Percentiles rank a stretch among this genome's conserved stretches.
phyloP scores from a whole-genome alignment of 1,284 basidiomycete genomes.

The Bothia castanella region DNA sequence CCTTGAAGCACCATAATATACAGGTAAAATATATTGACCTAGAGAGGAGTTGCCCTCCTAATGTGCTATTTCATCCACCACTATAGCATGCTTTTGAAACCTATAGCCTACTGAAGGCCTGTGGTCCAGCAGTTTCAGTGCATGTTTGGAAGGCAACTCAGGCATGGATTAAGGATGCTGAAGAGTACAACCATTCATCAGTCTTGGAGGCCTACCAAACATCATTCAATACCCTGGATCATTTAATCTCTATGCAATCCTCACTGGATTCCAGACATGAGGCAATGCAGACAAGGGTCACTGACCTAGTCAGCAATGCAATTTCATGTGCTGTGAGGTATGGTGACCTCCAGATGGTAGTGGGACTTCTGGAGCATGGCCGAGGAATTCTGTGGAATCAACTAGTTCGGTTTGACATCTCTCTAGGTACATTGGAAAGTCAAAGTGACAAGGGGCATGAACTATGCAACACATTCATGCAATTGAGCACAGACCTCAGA shows the following conservation, averaged over 20 bases:
- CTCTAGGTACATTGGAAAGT: too few species aligned
- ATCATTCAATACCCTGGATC: background rate
- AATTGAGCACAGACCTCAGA: background rate
- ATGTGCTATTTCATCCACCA: too few species aligned
- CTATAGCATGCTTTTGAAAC: too few species aligned
- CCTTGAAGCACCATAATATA: too few species aligned
- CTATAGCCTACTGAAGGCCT: too few species aligned
- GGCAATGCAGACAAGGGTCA: background rate
- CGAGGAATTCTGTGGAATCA: slow-evolving; percentile 4
- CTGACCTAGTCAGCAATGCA: background rate
- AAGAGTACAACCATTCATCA: too few species aligned
- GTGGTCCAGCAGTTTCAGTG: too few species aligned
- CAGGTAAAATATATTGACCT: too few species aligned
- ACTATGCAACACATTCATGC: background rate
- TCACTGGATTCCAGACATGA: background rate
- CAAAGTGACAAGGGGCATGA: background rate
- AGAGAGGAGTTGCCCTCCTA: too few species aligned
- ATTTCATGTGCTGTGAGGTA: slow-evolving; percentile 1
- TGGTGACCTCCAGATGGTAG: background rate
- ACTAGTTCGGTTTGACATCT: background rate
- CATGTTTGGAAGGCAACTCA: too few species aligned
- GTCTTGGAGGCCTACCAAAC: slow-evolving; percentile 4
- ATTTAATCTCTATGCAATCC: background rate
- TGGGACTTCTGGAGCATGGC: background rate
- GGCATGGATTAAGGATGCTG: too few species aligned